Conservation (phyloP, 805 yeast species). For the Sugiyamaella marilandica region DNA sequence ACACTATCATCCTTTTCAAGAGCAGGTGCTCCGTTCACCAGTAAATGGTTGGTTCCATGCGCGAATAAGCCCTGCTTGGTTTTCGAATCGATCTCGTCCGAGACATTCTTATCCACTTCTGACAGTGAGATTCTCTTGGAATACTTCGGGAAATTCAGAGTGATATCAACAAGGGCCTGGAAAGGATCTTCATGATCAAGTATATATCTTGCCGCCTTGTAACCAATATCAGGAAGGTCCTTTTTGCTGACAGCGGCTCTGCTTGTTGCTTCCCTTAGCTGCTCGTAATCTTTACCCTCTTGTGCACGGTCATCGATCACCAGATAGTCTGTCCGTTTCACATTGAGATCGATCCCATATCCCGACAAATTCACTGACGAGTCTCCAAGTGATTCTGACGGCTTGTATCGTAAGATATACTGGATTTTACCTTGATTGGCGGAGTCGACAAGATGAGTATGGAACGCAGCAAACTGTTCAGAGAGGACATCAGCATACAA, state of each 20-base stretch:
- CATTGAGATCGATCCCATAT: constrained; percentile 59
- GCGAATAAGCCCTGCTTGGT: constrained; percentile 16
- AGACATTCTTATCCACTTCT: constrained; percentile 14
- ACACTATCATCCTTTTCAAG: constrained; percentile 37
- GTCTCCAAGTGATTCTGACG: constrained; percentile 34
- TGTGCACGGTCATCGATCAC: constrained; percentile 53
- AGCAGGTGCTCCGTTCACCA: constrained; percentile 64
- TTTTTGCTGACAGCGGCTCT: constrained; percentile 21
- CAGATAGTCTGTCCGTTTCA: constrained; percentile 63
- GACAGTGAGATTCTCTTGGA: constrained; percentile 38
- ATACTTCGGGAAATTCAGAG: constrained; percentile 53
- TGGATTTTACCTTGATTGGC: constrained; percentile 62
- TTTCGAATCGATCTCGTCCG: constrained; percentile 25
- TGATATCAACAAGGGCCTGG: constrained; percentile 37
- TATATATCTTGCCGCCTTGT: constrained; percentile 35
- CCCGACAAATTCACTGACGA: constrained; percentile 38
- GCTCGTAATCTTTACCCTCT: constrained; percentile 5
- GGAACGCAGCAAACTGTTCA: constrained; percentile 50
- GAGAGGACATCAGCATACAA: constrained; percentile 63
- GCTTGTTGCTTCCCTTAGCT: constrained; percentile 24
- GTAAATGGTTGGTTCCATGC: constrained; percentile 38
- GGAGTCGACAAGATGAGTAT: constrained; percentile 52
- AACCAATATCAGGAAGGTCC: constrained; percentile 28
- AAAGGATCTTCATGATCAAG: constrained; percentile 32
- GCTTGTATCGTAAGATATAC: constrained; percentile 71